phyloP scores from a whole-genome alignment of 331 rosid species.

The Malus hybrid region DNA sequence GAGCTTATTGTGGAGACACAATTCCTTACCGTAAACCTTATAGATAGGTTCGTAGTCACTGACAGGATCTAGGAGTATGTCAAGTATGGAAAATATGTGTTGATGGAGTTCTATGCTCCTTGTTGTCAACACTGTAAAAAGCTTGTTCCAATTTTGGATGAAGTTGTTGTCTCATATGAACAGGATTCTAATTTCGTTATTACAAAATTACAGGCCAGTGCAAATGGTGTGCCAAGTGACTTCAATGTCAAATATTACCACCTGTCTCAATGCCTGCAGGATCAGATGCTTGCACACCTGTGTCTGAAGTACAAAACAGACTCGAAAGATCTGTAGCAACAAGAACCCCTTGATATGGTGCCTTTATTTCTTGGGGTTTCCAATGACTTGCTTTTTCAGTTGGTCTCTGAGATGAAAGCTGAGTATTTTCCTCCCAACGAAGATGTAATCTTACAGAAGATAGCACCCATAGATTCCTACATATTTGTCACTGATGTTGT shows the following conservation, averaged over 20 bases:
- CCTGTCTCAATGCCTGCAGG: no score
- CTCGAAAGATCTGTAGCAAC: no score
- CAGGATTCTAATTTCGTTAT: constrained; percentile 54
- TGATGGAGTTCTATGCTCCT: constrained; percentile 72
- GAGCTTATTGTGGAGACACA: constrained; percentile 70
- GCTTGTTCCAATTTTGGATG: constrained; percentile 79
- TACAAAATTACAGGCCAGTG: constrained; percentile 77
- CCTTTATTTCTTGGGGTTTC: no score
- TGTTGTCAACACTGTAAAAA: constrained; percentile 75
- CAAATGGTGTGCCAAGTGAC: constrained; percentile 56
- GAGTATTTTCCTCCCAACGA: no score
- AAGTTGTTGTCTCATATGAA: constrained; percentile 65
- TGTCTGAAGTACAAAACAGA: no score
- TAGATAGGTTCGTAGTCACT: constrained; percentile 73
- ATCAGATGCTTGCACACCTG: no score
- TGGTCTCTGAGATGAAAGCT: no score
- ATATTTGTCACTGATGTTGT: constrained; percentile 27
- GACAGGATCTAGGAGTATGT: constrained; percentile 50
- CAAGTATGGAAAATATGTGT: constrained; percentile 77
- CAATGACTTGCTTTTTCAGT: no score
- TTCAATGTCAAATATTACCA: constrained; percentile 62
- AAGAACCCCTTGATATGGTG: no score
- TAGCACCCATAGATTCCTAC: no score
- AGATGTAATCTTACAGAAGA: no score
- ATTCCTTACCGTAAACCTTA: constrained; percentile 57